These are phyloP conservation scores for Trichoderma sp. DNA, from an alignment of 2,329 filamentous ascomycete species.

Conservation along the genomic window DNA sequence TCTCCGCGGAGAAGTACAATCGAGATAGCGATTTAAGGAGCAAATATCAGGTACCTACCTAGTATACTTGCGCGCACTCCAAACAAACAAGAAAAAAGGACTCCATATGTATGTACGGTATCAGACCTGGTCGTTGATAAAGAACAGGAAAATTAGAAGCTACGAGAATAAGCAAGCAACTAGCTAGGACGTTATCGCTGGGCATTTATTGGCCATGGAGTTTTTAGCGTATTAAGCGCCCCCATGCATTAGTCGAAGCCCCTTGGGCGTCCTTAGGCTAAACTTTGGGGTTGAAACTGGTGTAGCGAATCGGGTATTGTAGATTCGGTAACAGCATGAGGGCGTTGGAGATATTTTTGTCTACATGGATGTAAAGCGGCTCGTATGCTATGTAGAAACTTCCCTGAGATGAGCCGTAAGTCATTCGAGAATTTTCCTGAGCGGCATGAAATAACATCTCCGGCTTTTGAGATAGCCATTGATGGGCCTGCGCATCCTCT, in stretches of 20 bases:
- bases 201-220: background rate
- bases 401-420: background rate
- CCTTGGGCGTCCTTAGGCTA: background rate
- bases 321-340: background rate
- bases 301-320: background rate
- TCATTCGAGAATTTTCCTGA: background rate
- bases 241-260: background rate
- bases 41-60: background rate
- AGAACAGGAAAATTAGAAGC: background rate
- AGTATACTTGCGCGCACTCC: background rate
- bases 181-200: slow-evolving; percentile 13
- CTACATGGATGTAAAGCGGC: background rate
- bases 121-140: background rate
- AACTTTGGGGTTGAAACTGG: background rate
- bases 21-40: slow-evolving; percentile 12
- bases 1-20: slow-evolving; percentile 18
- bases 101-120: background rate
- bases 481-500: background rate
- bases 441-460: background rate
- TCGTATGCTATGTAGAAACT: background rate
- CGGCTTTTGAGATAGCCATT: background rate
- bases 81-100: background rate
- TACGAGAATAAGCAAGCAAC: background rate
- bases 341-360: background rate
- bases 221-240: background rate